These are phyloP conservation scores for Plasmodium inui DNA, from an alignment of 169 alveolate genomes.

Conservation along the genomic window DNA sequence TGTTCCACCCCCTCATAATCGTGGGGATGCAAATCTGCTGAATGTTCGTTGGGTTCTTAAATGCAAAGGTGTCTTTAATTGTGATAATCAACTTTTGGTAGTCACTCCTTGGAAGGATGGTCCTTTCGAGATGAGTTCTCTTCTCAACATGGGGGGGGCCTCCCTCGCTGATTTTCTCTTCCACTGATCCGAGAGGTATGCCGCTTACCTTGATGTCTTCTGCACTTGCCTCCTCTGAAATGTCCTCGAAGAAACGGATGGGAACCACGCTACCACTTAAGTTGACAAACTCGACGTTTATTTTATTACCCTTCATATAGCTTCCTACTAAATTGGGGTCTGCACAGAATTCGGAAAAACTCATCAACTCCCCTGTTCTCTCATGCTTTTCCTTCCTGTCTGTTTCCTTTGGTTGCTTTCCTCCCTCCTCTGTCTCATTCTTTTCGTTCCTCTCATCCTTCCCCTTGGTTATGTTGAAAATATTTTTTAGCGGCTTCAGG, in stretches of 20 bases:
- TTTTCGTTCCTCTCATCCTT: neutral
- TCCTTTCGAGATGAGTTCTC: no score
- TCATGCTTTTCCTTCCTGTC: neutral
- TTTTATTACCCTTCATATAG: slow-evolving; percentile 60
- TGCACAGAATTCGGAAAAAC: slow-evolving; percentile 1
- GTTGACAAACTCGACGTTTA: slow-evolving; percentile 44
- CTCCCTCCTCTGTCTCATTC: neutral
- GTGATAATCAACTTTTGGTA: slow-evolving; percentile 28
- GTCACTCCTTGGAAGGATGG: neutral
- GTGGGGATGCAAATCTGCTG: slow-evolving; percentile 80
- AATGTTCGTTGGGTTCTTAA: slow-evolving; percentile 41
- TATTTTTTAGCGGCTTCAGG: slow-evolving; percentile 59
- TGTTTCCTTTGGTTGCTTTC: neutral
- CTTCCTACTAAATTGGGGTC: slow-evolving; percentile 9
- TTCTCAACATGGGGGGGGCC: neutral
- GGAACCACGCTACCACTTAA: slow-evolving; percentile 23
- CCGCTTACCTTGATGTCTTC: neutral
- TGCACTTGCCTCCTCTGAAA: neutral
- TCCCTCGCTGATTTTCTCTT: neutral
- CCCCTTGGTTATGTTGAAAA: slow-evolving; percentile 9
- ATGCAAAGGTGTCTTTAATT: slow-evolving; percentile 27
- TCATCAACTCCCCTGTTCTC: slow-evolving; percentile 2
- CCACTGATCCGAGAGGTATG: neutral
- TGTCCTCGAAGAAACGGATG: slow-evolving; percentile 51
- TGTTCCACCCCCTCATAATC: slow-evolving; percentile 78